Conservation (phyloP, 495 filamentous ascomycete genomes). For the Peziza echinospora region DNA sequence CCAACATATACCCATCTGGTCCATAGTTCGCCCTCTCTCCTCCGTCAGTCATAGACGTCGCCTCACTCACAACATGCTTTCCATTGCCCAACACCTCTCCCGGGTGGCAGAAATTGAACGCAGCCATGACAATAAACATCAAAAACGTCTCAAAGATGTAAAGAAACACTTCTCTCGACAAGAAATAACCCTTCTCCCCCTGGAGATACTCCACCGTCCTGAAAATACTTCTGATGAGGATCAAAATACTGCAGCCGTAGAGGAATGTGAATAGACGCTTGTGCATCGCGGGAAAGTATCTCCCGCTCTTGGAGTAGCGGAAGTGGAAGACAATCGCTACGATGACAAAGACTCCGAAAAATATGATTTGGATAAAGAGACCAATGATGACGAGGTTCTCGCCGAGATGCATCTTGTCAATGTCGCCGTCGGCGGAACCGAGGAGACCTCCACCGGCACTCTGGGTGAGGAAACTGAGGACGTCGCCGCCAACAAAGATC, state of each 20-base stretch:
- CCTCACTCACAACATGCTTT: too few relatives aligned
- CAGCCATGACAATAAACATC: slow-evolving; percentile 33
- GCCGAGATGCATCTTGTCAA: slow-evolving; percentile 19
- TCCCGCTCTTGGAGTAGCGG: not conserved
- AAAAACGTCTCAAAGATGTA: slow-evolving; percentile 41
- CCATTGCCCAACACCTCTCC: slow-evolving; percentile 10
- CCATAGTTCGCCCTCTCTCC: too few relatives aligned
- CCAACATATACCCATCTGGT: too few relatives aligned
- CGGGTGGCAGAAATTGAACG: slow-evolving; percentile 29
- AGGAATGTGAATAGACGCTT: slow-evolving; percentile 26
- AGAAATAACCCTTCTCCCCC: slow-evolving; percentile 30
- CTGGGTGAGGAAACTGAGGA: slow-evolving; percentile 25
- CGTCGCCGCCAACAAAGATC: slow-evolving; percentile 25
- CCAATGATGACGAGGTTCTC: slow-evolving; percentile 27
- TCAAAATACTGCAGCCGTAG: slow-evolving; percentile 31
- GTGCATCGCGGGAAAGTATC: not conserved
- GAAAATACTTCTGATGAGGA: slow-evolving; percentile 39
- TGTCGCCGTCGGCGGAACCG: slow-evolving; percentile 9
- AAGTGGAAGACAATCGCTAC: slow-evolving; percentile 24
- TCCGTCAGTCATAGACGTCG: too few relatives aligned
- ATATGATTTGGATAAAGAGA: slow-evolving; percentile 28
- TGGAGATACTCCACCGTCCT: slow-evolving; percentile 40
- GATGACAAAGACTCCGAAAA: slow-evolving; percentile 32
- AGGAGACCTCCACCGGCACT: slow-evolving; percentile 21
- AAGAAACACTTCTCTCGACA: slow-evolving; percentile 35